Evolutionary conservation across 208 protist genomes (phyloP), one percentile per base, ranked within the genome.

Genomic region (Leishmania amazonensis): DNA sequence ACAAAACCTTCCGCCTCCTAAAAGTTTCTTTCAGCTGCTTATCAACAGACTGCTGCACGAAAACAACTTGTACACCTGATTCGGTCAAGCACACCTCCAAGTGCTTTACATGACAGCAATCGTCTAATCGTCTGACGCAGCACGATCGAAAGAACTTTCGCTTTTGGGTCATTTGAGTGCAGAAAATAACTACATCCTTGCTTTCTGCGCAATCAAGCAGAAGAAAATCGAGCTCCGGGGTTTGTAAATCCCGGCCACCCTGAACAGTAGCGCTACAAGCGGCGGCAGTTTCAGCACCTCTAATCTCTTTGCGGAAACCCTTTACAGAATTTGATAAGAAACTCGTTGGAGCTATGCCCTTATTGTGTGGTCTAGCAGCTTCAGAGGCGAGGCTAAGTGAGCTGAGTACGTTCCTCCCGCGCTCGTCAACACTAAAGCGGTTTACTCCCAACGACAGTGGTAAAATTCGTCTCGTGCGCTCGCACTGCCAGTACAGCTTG

Each of bases 91-190:
- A 75, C 6, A 15, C 19, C 31, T 62, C 38, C 11, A 85, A 68
- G 19, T 40, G 6, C 8, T n/a, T 49, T 8, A 13, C 13, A 38
- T 57, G 4, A 8, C 17, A 31, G 17, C 49, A 78, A 53, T 76
- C 73, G 15, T 81, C 82, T 54, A 85, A 24, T 6, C 76, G 51
- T 4, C 74, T 62, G 21, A 85, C 24, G 54, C 77, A 85, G 49
- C 77, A 85, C 8, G 21, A 45, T 2, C 82, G 72, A 24, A 77
- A 49, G 74, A 53, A 81, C 82, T 85, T 85, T 0, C 60, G 21
- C 15, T 54, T 65, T 54, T 54, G 21, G 21, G 40, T 51, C 64
- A 51, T 82, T 65, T 35, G 15, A 7, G 73, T 17, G 57, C 82
- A 82, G 42, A 81, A 74, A 3, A 49, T 3, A 31, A 49, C 54